Conservation (phyloP, 2,329 filamentous ascomycete genomes). For the Penicillium palitans region DNA sequence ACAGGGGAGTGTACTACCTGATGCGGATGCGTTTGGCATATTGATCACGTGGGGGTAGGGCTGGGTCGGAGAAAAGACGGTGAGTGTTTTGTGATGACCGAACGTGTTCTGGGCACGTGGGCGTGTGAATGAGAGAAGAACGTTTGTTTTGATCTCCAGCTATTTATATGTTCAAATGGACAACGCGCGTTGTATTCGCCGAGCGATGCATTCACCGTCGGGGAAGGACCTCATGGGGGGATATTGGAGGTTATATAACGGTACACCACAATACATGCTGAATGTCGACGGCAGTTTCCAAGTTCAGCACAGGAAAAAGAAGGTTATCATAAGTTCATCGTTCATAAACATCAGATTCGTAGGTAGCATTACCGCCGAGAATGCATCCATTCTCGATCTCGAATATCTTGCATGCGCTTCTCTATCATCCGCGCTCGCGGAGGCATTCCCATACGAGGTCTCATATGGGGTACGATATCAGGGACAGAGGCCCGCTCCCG, state of each 20-base stretch:
- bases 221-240: neutral
- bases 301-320: neutral
- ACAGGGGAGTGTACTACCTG: neutral
- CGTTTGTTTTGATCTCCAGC: neutral
- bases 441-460: conserved; percentile 20
- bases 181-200: neutral
- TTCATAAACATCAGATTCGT: neutral
- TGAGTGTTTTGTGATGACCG: neutral
- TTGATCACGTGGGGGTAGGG: neutral
- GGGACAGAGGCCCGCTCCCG: conserved; percentile 40
- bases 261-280: neutral
- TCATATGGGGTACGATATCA: neutral
- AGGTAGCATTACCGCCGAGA: conserved; percentile 18
- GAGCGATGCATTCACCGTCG: neutral
- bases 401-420: conserved; percentile 26
- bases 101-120: neutral
- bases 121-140: neutral
- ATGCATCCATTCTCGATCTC: conserved; percentile 30
- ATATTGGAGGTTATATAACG: too few species aligned
- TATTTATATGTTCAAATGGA: neutral
- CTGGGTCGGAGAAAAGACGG: neutral
- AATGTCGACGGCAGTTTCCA: neutral
- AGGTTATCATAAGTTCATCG: neutral
- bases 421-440: conserved; percentile 22
- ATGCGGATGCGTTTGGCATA: neutral